Base-by-base conservation (phyloP, 768 basidiomycete species). In the Termitomyces titanicus region DNA sequence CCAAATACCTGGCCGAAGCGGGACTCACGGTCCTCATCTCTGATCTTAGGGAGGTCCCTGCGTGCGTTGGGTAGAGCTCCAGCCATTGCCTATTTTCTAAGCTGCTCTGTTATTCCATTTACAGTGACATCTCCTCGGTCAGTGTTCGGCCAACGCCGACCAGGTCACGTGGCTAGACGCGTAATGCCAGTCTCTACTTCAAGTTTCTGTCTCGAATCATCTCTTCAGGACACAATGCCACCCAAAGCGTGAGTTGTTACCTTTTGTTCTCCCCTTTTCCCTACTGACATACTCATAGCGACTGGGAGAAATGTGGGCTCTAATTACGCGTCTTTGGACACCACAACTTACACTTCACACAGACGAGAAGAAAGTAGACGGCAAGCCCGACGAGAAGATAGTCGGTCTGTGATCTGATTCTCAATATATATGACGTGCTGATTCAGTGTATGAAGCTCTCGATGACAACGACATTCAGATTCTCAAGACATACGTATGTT, bases 401-500 rank as follows among this genome's bases (percentile, higher is more conserved):
- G 84, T 89, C 63, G 84, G 90, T 85, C 61, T 58, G 84, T 74
- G 33, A 20, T 54, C 22, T 25, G 31, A 13, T 51, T 47, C 2
- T 22, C 48, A 25, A 11, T 11, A 27, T 49, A 15, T 12, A 18
- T 6, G 38, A 4, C 10, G 3, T 45, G 27, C 25, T 33, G 22
- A 33, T 11, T 61, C 65, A 25, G 69, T 34, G n/a, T 15, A 3
- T 49, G 13, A 57, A 97, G 96, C 89, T 48, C 85, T 99, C 58
- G 97, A 98, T 67, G 96, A 98, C 64, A 94, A 92, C 61, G 97
- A 98, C 69, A 99, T 99, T 48, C 96, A 98, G 70, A 97, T 99
- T 62, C 84, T 99, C 60, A 97, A 98, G 78, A 99, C 96, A 56
- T 98, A 98, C 72, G 96, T 93, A 71, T 56, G 86, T 63, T 25